These are phyloP conservation scores for Zoysia matrella DNA, from an alignment of 202 grass and related monocot species.

Conservation along the genomic window DNA sequence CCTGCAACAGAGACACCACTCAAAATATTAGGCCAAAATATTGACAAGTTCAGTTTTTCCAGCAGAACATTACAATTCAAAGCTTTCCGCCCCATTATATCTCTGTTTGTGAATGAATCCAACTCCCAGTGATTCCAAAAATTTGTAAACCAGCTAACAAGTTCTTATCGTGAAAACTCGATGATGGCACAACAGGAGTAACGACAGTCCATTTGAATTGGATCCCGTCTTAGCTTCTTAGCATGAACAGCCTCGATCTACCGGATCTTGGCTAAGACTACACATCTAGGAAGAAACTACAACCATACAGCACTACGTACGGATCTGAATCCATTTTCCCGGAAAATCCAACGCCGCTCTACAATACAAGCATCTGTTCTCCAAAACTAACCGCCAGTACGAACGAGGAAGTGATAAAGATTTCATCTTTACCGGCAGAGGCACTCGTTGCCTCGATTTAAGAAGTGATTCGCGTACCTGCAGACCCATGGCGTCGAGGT, in stretches of 20 bases:
- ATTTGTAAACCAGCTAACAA: constrained; percentile 3
- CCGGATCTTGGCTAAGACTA: constrained; percentile 29
- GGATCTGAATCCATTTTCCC: neutral
- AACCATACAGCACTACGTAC: neutral
- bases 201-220: neutral
- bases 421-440: neutral
- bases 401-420: neutral
- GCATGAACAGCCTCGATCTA: neutral
- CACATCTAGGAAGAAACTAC: constrained; percentile 19
- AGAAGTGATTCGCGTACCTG: constrained; percentile 39
- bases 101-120: too few species aligned
- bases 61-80: neutral
- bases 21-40: neutral
- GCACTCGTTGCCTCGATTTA: neutral
- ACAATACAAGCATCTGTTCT: neutral
- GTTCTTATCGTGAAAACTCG: neutral
- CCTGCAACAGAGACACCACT: neutral
- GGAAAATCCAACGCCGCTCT: neutral
- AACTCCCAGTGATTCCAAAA: neutral
- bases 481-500: constrained; percentile 45
- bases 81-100: neutral
- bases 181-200: neutral
- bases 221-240: neutral
- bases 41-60: neutral
- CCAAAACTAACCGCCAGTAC: neutral